phyloP scores from a whole-genome alignment of 805 yeast genomes.

The Candida rishiriensis region DNA sequence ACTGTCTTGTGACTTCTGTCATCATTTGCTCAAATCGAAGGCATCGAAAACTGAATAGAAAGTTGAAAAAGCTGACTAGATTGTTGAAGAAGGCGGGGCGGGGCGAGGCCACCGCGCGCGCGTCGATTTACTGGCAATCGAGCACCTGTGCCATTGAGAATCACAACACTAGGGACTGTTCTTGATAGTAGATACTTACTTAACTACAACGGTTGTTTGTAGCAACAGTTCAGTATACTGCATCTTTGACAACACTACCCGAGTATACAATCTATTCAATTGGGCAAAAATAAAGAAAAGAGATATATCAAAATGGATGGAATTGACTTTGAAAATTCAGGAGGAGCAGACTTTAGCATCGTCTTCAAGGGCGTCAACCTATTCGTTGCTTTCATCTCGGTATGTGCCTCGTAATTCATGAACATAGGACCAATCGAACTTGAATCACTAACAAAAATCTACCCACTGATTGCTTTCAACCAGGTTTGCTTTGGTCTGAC shows the following conservation, averaged over 20 bases:
- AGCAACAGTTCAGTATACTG: no score
- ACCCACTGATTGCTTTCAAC: not conserved
- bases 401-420: constrained; percentile 27
- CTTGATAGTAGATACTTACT: not conserved
- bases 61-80: no score
- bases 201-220: not conserved
- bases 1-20: no score
- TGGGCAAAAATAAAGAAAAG: not conserved
- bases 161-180: no score
- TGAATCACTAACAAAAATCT: not conserved
- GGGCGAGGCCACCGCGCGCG: no score
- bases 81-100: no score
- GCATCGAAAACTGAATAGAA: no score
- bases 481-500: constrained; percentile 45
- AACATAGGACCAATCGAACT: no score
- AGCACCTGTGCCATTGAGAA: no score
- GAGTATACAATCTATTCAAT: constrained; percentile 9
- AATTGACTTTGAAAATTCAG: constrained; percentile 41
- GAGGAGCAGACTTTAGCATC: constrained; percentile 39
- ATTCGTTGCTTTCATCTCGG: constrained; percentile 49
- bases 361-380: constrained; percentile 51
- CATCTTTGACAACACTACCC: no score
- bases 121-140: no score
- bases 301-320: constrained; percentile 19
- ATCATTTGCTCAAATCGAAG: no score